Percentiles rank a stretch among this genome's conserved stretches.
These are phyloP conservation scores for Fusarium albosuccineum DNA, from an alignment of 2,329 filamentous ascomycete genomes.

Conservation along the genomic window DNA sequence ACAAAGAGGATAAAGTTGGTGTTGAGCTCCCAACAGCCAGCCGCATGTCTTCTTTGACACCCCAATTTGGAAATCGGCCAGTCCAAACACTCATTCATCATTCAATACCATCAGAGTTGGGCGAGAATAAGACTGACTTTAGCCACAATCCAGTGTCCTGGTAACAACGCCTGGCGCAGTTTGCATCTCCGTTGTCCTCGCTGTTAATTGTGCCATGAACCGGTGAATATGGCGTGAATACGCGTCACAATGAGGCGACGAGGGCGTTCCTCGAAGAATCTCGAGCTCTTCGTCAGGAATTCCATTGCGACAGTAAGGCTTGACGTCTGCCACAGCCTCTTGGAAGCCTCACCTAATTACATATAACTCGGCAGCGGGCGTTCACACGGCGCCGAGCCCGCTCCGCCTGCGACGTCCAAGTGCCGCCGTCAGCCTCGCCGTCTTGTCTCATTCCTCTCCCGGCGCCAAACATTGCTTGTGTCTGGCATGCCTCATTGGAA, in stretches of 20 bases:
- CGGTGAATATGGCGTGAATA: neutral
- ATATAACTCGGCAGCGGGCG: neutral
- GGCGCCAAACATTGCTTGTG: neutral
- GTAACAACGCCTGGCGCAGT: constrained; percentile 1
- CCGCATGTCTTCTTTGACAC: neutral
- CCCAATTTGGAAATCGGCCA: neutral
- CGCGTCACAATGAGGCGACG: constrained; percentile 16
- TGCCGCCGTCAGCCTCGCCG: constrained; percentile 6
- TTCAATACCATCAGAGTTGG: constrained; percentile 6
- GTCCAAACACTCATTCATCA: neutral
- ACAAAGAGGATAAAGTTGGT: neutral
- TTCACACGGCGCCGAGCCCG: neutral
- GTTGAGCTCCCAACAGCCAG: neutral
- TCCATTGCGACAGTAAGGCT: constrained; percentile 6
- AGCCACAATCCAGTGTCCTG: constrained; percentile 27
- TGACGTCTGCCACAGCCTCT: neutral
- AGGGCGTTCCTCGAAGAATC: neutral
- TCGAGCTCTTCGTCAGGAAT: neutral
- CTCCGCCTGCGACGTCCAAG: neutral
- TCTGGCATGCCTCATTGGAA: constrained; percentile 10
- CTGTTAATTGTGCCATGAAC: neutral
- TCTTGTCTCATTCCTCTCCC: constrained; percentile 4
- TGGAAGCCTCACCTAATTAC: neutral
- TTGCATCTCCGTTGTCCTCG: constrained; percentile 8
- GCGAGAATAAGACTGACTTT: constrained; percentile 22